Conservation (phyloP, 148 eudicot species). For the Rhododendron williamsianum region DNA sequence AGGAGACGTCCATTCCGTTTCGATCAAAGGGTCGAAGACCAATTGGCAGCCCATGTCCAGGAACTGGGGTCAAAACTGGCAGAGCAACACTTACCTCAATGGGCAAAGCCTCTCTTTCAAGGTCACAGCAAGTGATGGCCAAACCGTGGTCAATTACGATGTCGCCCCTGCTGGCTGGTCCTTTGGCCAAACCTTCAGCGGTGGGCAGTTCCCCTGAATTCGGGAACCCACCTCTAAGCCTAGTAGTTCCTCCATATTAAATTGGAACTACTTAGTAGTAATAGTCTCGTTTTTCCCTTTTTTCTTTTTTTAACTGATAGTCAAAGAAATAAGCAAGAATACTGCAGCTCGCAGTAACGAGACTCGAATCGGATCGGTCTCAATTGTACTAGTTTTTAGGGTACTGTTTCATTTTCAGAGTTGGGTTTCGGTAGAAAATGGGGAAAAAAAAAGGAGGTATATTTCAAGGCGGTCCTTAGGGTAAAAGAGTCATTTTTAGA, state of each 20-base stretch:
- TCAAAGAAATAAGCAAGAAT: background rate
- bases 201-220: slow-evolving; percentile 39
- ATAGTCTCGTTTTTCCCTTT: background rate
- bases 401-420: background rate
- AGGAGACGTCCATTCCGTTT: slow-evolving; percentile 62
- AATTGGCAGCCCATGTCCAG: slow-evolving; percentile 67
- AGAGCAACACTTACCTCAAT: slow-evolving; percentile 51
- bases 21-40: slow-evolving; percentile 63
- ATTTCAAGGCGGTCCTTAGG: background rate
- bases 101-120: slow-evolving; percentile 64
- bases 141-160: slow-evolving; percentile 42
- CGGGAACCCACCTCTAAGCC: background rate
- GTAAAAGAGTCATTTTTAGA: background rate
- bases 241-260: slow-evolving; percentile 9
- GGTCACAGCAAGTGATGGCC: slow-evolving; percentile 70
- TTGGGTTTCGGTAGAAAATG: background rate
- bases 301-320: background rate
- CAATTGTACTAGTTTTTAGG: background rate
- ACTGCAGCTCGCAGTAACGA: background rate
- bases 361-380: background rate
- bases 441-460: background rate
- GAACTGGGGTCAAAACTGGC: slow-evolving; percentile 90
- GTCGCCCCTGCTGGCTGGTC: slow-evolving; percentile 65
- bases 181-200: slow-evolving; percentile 62
- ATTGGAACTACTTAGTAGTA: background rate